Evolutionary conservation across 2,329 filamentous ascomycete genomes (phyloP).

Genomic region (Aspergillus fumigatus): DNA sequence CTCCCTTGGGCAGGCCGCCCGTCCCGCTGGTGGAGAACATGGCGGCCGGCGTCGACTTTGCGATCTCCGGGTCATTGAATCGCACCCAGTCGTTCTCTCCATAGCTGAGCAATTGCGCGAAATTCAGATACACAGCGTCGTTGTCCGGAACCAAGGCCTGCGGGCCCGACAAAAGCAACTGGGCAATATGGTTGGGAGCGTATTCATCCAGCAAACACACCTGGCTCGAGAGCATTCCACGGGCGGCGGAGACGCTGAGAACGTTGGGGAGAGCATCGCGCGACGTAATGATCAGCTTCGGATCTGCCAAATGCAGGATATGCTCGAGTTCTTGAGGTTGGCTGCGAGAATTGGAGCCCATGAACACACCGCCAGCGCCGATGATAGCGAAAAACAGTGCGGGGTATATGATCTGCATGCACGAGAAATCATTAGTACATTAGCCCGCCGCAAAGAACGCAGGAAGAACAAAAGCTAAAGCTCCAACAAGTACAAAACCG

Average conservation of each 20-base stretch:
- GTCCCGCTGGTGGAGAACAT: slow-evolving; percentile 56
- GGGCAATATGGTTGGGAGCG: slow-evolving; percentile 25
- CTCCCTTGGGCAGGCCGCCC: slow-evolving; percentile 58
- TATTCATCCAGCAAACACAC: slow-evolving; percentile 36
- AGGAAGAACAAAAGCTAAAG: not conserved
- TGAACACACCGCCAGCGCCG: slow-evolving; percentile 46
- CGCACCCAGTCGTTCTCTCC: slow-evolving; percentile 47
- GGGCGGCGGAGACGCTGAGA: slow-evolving; percentile 27
- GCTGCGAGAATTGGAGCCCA: slow-evolving; percentile 49
- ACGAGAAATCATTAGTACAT: slow-evolving; percentile 5
- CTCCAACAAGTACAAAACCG: not conserved
- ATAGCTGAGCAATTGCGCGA: slow-evolving; percentile 39
- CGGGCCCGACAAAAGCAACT: slow-evolving; percentile 24
- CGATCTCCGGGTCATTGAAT: slow-evolving; percentile 39
- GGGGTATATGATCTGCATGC: slow-evolving; percentile 34
- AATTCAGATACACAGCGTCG: slow-evolving; percentile 18
- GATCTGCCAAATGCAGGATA: slow-evolving; percentile 41
- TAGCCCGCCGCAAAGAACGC: slow-evolving; percentile 9
- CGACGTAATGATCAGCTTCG: slow-evolving; percentile 45
- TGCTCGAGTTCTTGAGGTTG: slow-evolving; percentile 46
- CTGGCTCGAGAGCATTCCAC: slow-evolving; percentile 27
- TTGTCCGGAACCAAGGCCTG: slow-evolving; percentile 13
- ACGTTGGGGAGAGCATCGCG: slow-evolving; percentile 35
- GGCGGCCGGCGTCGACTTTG: slow-evolving; percentile 47
- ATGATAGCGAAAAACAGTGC: slow-evolving; percentile 38